Evolutionary conservation across 495 filamentous ascomycete species (phyloP).

Genomic region (Penicillium desertorum): DNA sequence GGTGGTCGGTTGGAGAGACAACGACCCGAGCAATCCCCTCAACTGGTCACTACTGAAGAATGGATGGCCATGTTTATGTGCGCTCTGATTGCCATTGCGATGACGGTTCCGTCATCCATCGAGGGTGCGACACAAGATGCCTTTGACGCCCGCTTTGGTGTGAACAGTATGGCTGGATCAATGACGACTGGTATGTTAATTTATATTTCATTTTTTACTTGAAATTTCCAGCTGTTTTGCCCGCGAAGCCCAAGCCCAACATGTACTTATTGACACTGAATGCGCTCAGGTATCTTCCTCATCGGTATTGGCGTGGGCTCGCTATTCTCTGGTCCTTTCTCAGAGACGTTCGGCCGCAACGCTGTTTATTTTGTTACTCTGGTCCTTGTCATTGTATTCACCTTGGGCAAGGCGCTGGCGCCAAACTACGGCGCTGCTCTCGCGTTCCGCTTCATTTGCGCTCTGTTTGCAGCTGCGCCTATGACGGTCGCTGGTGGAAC

Average conservation of each 20-base stretch:
- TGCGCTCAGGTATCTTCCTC: conserved; percentile 45
- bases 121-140: conserved; percentile 14
- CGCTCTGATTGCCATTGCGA: conserved; percentile 14
- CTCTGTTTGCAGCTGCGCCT: conserved; percentile 47
- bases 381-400: conserved; percentile 45
- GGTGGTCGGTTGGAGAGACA: conserved; percentile 17
- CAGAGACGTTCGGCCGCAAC: conserved; percentile 57
- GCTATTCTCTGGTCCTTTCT: conserved; percentile 48
- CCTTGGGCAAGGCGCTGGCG: conserved; percentile 46
- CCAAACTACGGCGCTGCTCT: conserved; percentile 45
- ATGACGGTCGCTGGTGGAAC: conserved; percentile 47
- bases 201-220: no score
- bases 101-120: conserved; percentile 16
- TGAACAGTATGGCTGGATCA: neutral
- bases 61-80: conserved; percentile 19
- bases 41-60: conserved; percentile 12
- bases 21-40: conserved; percentile 18
- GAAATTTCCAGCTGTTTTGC: no score
- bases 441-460: conserved; percentile 47
- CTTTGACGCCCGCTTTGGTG: conserved; percentile 1
- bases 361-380: conserved; percentile 54
- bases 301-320: conserved; percentile 57
- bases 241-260: no score
- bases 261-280: neutral
- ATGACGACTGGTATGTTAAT: neutral